These are phyloP conservation scores for Neltuma alba DNA, from an alignment of 306 rosid species.

Conservation along the genomic window DNA sequence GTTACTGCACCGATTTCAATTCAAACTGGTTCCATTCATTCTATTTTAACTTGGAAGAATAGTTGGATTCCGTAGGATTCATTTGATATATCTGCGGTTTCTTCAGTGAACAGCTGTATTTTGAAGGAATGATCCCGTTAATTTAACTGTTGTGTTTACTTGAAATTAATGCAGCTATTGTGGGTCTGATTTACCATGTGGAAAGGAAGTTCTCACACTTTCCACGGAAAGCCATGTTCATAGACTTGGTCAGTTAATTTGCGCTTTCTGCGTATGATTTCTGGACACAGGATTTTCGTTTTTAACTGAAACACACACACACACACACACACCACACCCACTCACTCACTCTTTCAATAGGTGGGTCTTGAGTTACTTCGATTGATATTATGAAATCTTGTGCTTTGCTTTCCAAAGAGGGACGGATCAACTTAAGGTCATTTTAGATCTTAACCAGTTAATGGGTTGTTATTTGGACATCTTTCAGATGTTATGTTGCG, in stretches of 20 bases:
- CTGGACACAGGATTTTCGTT: neutral
- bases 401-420: neutral
- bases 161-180: slow-evolving; percentile 56
- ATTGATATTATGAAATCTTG: neutral
- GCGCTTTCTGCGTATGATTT: slow-evolving; percentile 5
- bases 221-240: slow-evolving; percentile 56
- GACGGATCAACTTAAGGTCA: neutral
- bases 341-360: neutral
- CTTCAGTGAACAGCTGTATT: neutral
- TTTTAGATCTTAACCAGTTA: slow-evolving; percentile 12
- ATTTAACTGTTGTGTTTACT: neutral
- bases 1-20: slow-evolving; percentile 52
- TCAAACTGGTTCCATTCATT: slow-evolving; percentile 57
- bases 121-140: neutral
- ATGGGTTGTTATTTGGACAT: slow-evolving; percentile 15
- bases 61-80: neutral
- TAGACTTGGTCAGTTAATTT: slow-evolving; percentile 55
- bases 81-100: neutral
- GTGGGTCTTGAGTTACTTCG: neutral
- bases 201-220: slow-evolving; percentile 71
- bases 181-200: slow-evolving; percentile 53
- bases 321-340: neutral
- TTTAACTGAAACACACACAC: neutral
- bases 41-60: neutral
- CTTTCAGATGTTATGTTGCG: slow-evolving; percentile 71